Base-by-base conservation (phyloP, 106 monocot genomes). In the Triglochin maritima region DNA sequence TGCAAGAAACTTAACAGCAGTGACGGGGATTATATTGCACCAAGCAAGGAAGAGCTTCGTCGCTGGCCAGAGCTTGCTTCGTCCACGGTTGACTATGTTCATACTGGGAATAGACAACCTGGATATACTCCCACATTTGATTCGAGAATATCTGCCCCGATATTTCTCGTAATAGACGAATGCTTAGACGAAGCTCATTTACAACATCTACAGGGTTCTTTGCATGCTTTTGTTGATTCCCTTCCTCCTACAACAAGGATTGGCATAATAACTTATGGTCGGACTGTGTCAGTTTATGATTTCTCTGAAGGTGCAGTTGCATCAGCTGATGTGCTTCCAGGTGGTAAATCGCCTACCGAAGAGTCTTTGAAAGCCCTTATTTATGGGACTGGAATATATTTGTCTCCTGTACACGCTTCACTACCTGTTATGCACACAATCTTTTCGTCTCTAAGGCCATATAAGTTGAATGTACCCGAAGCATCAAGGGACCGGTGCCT, bases 191-290 rank as follows among this genome's bases (percentile, higher is more conserved):
- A 98, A 78, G 80, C 85, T 16, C 88, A 98, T 62, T 75, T 98
- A 13, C 88, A 86, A 47, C 98, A 98, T 78, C 77, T 98, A 49
- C 98, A 98, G 69, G 92, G 91, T 1, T 98, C 98, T 59, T 76
- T 98, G 58, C 98, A 98, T 81, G 98, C 98, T 69, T 92, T 98
- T 76, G 82, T 98, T 42, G 92, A 98, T 66, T 92, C 98, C 42
- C 86, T 98, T 57, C 82, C 88, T 9, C 72, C 65, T 11, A 84
- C 86, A 9, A 81, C 84, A 11, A 88, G 91, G 62, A 72, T 98
- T 47, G 92, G 98, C 14, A 77, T 98, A 42, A 92, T 98, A 56
- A 66, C 98, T 13, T 98, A 88, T 82, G 92, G 98, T 2, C 81
- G 91, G n/a, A 98, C 92, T 14, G 85, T 98, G 13, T 98, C 98